Evolutionary conservation across 1,139 yeast species (phyloP).

Genomic region (Saccharomyces uvarum): DNA sequence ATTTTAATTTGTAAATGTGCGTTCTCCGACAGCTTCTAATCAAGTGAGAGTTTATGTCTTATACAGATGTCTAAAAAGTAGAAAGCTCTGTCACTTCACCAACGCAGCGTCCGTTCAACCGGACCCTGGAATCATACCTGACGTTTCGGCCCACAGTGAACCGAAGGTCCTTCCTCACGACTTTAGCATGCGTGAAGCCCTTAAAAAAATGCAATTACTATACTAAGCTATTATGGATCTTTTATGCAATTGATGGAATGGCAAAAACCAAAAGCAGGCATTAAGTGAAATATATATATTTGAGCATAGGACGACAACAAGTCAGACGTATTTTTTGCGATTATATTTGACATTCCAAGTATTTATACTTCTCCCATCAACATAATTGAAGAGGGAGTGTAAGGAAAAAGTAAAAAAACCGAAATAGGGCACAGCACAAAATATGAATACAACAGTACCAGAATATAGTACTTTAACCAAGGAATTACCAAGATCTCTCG

Average conservation of each 20-base stretch:
- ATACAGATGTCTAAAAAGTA: background rate
- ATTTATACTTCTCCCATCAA: background rate
- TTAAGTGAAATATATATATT: background rate
- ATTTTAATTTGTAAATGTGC: background rate
- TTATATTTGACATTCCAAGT: background rate
- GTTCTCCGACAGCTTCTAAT: background rate
- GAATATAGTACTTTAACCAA: constrained; percentile 8
- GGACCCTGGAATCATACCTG: background rate
- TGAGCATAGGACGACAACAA: background rate
- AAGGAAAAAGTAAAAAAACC: background rate
- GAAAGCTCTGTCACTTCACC: background rate
- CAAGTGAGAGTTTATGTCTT: background rate
- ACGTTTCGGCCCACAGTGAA: background rate
- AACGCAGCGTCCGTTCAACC: background rate
- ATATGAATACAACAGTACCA: constrained; percentile 8
- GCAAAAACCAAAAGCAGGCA: background rate
- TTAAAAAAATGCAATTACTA: background rate
- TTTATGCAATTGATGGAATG: background rate
- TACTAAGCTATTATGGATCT: background rate
- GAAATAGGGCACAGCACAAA: background rate
- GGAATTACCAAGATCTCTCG: constrained; percentile 12
- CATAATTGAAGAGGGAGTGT: background rate
- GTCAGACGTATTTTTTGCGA: background rate
- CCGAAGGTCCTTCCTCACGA: background rate
- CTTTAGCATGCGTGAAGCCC: background rate